Evolutionary conservation across 2,329 filamentous ascomycete genomes (phyloP), one percentile per base, ranked within the genome.

Genomic region (Coniella lustricola): DNA sequence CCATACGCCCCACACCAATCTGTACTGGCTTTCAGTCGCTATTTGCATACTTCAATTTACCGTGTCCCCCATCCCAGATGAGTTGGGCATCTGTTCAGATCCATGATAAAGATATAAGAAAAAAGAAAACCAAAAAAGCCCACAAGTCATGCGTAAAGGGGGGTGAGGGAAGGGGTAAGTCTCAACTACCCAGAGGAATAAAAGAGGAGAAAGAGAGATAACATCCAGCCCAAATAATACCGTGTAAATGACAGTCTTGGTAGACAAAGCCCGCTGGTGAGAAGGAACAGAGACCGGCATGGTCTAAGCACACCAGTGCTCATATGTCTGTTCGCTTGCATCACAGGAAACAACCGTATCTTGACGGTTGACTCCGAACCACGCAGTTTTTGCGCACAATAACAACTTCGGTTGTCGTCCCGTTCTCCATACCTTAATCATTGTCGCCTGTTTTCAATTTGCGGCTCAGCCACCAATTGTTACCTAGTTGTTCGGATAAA

Each of bases 401-500:
- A 16, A 9, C 21, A 10, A 31, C 16, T 32, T 31, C 12, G 12
- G 9, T 8, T n/a, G 29, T n/a, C 18, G 2, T 29, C n/a, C 12
- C 16, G 13, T 20, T 16, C 8, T 7, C 10, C 1, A 13, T 35
- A 21, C 18, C 10, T 16, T 5, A 7, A 20, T 25, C 7, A 1
- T 14, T 3, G 2, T 2, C 25, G 3, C n/a, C 14, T 9, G 7
- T 20, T 31, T 10, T 42, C 39, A 8, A 3, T n/a, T n/a, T n/a
- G n/a, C n/a, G n/a, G n/a, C n/a, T n/a, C n/a, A n/a, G n/a, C n/a
- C n/a, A n/a, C n/a, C n/a, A n/a, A 71, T 79, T 5, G 73, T 69
- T 14, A 79, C 69, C 3, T 63, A 56, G 2, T 66, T 68, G 25
- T 69, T 68, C 0, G 82, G 82, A 52, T 84, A 85, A 60, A 81